These are phyloP conservation scores for Gossypioides kirkii DNA, from an alignment of 345 rosid species.

Conservation along the genomic window DNA sequence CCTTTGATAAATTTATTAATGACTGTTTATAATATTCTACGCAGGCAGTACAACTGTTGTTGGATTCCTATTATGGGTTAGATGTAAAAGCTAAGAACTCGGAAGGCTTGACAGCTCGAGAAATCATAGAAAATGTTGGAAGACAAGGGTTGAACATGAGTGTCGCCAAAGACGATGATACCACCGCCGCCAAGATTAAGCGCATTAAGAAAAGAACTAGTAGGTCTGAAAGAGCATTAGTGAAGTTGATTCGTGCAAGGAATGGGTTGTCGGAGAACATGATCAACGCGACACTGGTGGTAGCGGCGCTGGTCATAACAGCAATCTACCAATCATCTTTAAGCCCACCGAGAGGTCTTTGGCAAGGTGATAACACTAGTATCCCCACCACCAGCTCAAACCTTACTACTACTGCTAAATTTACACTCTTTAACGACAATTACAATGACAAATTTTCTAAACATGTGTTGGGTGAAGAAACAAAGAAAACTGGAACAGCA, in stretches of 20 bases:
- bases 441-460: too few species aligned
- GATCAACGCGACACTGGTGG: not conserved
- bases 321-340: not conserved
- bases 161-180: not conserved
- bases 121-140: not conserved
- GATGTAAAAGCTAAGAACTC: not conserved
- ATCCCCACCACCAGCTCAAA: too few species aligned
- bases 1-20: not conserved
- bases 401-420: too few species aligned
- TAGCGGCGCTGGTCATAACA: not conserved
- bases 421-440: too few species aligned
- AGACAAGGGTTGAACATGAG: not conserved
- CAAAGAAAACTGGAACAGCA: too few species aligned
- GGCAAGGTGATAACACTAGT: not conserved
- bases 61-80: not conserved
- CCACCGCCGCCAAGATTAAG: not conserved
- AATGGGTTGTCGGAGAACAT: not conserved
- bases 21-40: not conserved
- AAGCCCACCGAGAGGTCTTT: not conserved
- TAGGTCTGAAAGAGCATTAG: fast-evolving
- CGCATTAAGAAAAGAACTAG: not conserved
- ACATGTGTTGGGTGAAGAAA: too few species aligned
- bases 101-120: not conserved
- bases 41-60: not conserved
- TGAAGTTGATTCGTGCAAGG: not conserved